Base-by-base conservation (phyloP, 2,329 filamentous ascomycete genomes). In the Curvularia hawaiiensis region DNA sequence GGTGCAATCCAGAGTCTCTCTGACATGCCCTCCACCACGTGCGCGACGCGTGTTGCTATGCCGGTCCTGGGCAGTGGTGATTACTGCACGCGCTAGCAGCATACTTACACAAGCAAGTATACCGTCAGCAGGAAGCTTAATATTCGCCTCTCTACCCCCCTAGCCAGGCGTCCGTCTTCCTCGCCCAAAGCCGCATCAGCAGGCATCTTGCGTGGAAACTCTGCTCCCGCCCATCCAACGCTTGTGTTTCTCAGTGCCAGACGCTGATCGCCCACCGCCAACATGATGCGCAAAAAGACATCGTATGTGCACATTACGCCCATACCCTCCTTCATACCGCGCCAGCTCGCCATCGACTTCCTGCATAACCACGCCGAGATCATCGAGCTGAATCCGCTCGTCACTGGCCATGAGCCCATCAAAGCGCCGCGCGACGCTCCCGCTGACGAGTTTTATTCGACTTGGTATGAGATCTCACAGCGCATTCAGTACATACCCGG, bases 391-490 rank as follows among this genome's bases (percentile, higher is more conserved):
- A 90, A 90, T 67, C 88, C 88, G 4, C 84, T 90, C 49, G 88
- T 90, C 28, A 82, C 88, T 58, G 79, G 79, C 38, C 83, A 88
- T 78, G 84, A 85, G 62, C 78, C 85, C 58, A 88, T 90, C 71
- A 80, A 86, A 52, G 86, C 88, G 1, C 88, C 88, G 28, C 87
- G 86, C 76, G 82, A 88, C 76, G 87, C 88, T 62, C 83, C 85
- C 54, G 79, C 86, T 63, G 88, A 90, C 75, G 88, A 90, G 75
- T 90, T 83, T 77, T 90, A 88, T 76, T 86, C 86, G 61, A 88
- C 88, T 30, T 90, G 88, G 88, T 90, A 90, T 73, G 87, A 90
- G 75, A 90, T 90, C 69, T 83, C 79, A 56, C 83, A 90, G 79
- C 83, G 86, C 67, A 87, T 90, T 58, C 87, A 89, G 71, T 85